Percentiles rank a stretch among this genome's conserved stretches.
Conservation (phyloP, 768 basidiomycete species). For the Pulveroboletus sp. region DNA sequence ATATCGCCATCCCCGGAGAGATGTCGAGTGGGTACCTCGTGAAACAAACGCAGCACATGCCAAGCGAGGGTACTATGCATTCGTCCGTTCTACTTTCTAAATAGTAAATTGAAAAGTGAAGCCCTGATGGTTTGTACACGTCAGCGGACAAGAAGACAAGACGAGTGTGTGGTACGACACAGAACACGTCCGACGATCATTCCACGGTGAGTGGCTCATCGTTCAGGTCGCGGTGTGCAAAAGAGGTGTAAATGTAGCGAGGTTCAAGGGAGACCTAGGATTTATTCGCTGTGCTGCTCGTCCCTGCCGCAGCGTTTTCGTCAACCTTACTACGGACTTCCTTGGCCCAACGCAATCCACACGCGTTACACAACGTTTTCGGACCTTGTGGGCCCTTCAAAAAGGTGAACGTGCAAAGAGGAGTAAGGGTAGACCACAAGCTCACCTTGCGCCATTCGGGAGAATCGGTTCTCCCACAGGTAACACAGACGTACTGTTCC, state of each 20-base stretch:
- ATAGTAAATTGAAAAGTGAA: neutral
- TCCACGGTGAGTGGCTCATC: neutral
- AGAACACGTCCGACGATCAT: slow-evolving; percentile 2
- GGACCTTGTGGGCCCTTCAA: slow-evolving; percentile 84
- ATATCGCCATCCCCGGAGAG: too few relatives aligned
- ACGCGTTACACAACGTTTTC: slow-evolving; percentile 97
- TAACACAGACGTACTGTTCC: slow-evolving; percentile 83
- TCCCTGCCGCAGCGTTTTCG: slow-evolving; percentile 25
- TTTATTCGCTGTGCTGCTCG: slow-evolving; percentile 16
- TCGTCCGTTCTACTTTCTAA: slow-evolving; percentile 7
- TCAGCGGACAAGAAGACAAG: slow-evolving; percentile 13
- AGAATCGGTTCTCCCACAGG: slow-evolving; percentile 91
- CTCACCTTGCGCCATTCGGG: slow-evolving; percentile 93
- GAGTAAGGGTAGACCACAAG: neutral
- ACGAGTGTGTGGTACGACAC: neutral
- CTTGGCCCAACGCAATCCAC: slow-evolving; percentile 93
- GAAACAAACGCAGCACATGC: slow-evolving; percentile 4
- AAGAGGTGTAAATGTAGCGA: neutral
- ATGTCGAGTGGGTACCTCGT: neutral
- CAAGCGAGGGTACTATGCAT: slow-evolving; percentile 4
- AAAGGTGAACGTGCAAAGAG: slow-evolving; percentile 16
- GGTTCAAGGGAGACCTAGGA: slow-evolving; percentile 9
- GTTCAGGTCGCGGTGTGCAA: slow-evolving; percentile 5
- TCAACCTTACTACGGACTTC: slow-evolving; percentile 44
- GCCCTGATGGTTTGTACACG: slow-evolving; percentile 4